Conservation (phyloP, 371 early-diverging fungal species). For the Lichtheimia corymbifera region DNA sequence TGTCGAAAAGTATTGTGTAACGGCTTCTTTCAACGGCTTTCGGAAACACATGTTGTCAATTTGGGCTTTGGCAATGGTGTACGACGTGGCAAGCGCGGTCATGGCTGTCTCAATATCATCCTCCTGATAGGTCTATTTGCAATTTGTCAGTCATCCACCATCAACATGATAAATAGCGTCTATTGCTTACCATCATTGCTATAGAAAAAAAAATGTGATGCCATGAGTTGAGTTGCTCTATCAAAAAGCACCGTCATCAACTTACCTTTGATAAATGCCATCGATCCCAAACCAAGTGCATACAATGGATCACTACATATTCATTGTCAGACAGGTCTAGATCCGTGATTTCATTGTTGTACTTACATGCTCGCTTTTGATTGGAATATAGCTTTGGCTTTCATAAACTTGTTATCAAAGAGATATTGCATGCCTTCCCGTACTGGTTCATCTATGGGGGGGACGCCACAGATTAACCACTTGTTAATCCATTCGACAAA, state of each 20-base stretch:
- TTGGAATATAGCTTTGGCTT: slow-evolving; percentile 44
- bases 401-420: slow-evolving; percentile 56
- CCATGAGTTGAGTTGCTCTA: background rate
- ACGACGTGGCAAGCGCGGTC: slow-evolving; percentile 37
- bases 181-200: slow-evolving; percentile 18
- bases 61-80: slow-evolving; percentile 45
- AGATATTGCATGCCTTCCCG: slow-evolving; percentile 41
- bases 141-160: no score
- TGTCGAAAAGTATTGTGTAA: slow-evolving; percentile 37
- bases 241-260: background rate
- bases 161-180: no score
- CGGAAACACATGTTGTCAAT: slow-evolving; percentile 35
- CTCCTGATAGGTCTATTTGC: slow-evolving; percentile 36
- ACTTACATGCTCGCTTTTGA: slow-evolving; percentile 38
- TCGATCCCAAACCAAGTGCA: slow-evolving; percentile 48
- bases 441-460: slow-evolving; percentile 41
- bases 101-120: slow-evolving; percentile 37
- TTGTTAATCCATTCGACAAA: background rate
- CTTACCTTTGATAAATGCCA: slow-evolving; percentile 52
- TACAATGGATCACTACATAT: slow-evolving; percentile 38
- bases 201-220: slow-evolving; percentile 1
- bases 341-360: background rate
- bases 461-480: background rate
- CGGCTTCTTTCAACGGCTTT: slow-evolving; percentile 38
- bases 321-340: no score